Evolutionary conservation across 148 eudicot genomes (phyloP), one percentile per base, ranked within the genome.

Genomic region (Nepenthes gracilis): DNA sequence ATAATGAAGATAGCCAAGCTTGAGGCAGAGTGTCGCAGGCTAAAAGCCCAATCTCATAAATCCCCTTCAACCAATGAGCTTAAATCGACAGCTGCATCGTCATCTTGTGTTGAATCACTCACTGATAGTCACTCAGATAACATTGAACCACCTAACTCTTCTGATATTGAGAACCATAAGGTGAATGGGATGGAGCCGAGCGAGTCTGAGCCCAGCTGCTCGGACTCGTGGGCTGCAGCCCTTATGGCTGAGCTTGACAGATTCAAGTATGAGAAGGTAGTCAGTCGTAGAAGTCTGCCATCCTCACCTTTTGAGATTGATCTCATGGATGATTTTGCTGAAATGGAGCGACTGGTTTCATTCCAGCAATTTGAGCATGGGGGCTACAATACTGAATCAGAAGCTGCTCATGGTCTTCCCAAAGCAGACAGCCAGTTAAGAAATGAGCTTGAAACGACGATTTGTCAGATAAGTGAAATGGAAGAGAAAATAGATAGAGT

Each of bases 271-370:
- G 90, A 70, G 32, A 79, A 75, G 51, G 33, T 37, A 54, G 55
- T 55, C 10, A 72, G 62, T 51, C 76, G 57, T 59, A 82, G 54
- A 74, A 77, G 63, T 61, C 54, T 60, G 2, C 57, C 58, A 2
- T 54, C 68, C 13, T 53, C 81, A 36, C 66, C 85, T 5, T 52
- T 58, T 54, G 82, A 85, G 59, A 77, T 90, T 33, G 79, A 84
- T 67, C 78, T 91, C 23, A 91, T 91, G 97, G 97, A 91, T 64
- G 97, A 91, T 74, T 91, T 91, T 67, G 83, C 87, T 49, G 97
- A 91, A 69, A 91, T 91, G 97, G 97, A 91, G 69, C 73, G 72
- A 53, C 81, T 87, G 70, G 97, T 81, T 70, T 80, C 89, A 5
- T 48, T 84, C 63, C 82, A 91, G 38, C 85, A 81, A 59, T 54